Evolutionary conservation across 2,329 filamentous ascomycete species (phyloP).

Genomic region (Daldinia sp.): DNA sequence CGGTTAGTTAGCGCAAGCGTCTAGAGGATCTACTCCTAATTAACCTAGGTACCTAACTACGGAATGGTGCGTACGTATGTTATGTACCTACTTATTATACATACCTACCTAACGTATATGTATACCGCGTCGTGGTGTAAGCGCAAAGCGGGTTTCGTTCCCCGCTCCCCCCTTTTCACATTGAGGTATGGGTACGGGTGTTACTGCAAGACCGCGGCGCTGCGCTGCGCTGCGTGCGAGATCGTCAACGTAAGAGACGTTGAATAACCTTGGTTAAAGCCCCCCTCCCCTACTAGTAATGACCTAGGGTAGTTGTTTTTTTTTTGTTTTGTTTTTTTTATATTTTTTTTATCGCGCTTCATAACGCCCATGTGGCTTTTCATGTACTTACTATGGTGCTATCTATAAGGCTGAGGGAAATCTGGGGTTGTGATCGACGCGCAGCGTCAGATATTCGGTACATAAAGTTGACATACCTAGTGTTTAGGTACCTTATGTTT

Average conservation of each 20-base stretch:
- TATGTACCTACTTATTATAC: neutral
- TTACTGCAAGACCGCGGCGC: constrained; percentile 1
- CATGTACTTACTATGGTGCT: constrained; percentile 13
- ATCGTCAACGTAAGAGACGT: neutral
- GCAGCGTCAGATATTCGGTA: neutral
- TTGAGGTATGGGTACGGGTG: neutral
- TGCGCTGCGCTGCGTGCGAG: neutral
- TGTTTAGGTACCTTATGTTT: too few species aligned
- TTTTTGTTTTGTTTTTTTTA: neutral
- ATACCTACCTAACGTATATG: neutral
- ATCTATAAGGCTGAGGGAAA: constrained; percentile 20
- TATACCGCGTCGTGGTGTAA: neutral
- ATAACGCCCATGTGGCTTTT: constrained; percentile 15
- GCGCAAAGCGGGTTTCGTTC: neutral
- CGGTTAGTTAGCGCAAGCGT: neutral
- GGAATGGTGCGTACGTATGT: too few species aligned
- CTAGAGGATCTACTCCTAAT: neutral
- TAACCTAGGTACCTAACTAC: neutral
- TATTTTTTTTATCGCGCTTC: neutral
- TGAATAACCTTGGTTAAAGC: neutral
- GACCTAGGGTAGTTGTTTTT: neutral
- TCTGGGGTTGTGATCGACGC: constrained; percentile 15
- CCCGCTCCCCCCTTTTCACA: neutral
- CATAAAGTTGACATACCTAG: neutral
- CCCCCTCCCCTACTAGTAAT: neutral